Conservation (phyloP, 805 yeast species). For the Teunomyces panamensis region DNA sequence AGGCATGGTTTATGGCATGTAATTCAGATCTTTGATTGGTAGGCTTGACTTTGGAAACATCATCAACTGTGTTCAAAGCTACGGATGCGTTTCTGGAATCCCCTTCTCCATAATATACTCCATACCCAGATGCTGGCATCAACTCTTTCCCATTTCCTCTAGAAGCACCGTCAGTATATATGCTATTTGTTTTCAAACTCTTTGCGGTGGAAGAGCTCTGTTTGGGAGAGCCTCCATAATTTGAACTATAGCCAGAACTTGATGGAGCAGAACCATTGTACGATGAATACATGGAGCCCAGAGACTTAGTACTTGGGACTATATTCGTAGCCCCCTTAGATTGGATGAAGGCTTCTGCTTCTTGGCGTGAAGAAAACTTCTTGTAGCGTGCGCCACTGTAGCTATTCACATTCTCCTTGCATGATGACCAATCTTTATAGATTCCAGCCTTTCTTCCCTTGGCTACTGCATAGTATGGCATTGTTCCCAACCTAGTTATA, state of each 20-base stretch:
- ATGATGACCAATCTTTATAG: constrained; percentile 57
- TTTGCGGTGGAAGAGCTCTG: background rate
- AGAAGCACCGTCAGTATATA: constrained; percentile 81
- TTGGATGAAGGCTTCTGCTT: constrained; percentile 39
- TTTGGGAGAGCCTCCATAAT: background rate
- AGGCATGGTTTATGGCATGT: constrained; percentile 59
- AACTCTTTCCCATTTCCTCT: constrained; percentile 51
- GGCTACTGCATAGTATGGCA: constrained; percentile 39
- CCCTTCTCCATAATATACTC: constrained; percentile 62
- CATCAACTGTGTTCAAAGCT: constrained; percentile 38
- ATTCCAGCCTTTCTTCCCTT: constrained; percentile 48
- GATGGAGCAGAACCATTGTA: background rate
- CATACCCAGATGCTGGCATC: constrained; percentile 60
- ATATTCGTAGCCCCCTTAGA: background rate
- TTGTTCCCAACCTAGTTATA: background rate
- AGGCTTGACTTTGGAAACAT: constrained; percentile 30
- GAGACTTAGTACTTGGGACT: background rate
- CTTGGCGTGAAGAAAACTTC: constrained; percentile 46
- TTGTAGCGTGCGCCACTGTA: constrained; percentile 56
- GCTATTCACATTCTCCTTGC: constrained; percentile 52
- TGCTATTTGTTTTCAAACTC: constrained; percentile 8
- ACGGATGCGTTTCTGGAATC: constrained; percentile 56
- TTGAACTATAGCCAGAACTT: background rate
- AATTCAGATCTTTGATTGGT: constrained; percentile 86
- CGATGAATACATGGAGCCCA: background rate